phyloP scores from a whole-genome alignment of 345 rosid species.

The Lumnitzera littorea region DNA sequence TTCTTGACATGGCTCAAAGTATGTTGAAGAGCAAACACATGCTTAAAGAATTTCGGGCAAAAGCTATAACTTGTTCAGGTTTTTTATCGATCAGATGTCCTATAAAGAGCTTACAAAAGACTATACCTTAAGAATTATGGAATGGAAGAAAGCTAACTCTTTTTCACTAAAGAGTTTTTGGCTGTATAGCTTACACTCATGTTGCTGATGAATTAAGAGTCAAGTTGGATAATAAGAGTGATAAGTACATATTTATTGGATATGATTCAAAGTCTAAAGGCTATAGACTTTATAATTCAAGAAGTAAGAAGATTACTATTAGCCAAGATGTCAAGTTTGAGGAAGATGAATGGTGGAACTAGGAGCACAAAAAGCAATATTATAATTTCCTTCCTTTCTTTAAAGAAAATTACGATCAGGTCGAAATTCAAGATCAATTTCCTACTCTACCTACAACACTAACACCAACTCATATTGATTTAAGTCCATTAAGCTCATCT shows the following conservation, averaged over 20 bases:
- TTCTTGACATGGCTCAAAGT: constrained; percentile 6
- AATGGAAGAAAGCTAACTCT: too few species aligned
- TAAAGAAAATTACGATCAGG: too few species aligned
- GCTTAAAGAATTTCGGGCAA: not conserved
- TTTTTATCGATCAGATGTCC: constrained; percentile 1
- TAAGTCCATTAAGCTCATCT: too few species aligned
- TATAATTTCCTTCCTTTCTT: too few species aligned
- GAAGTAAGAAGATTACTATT: not conserved
- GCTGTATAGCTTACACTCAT: too few species aligned
- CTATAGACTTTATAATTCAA: not conserved
- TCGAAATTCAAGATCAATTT: too few species aligned
- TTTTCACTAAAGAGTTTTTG: too few species aligned
- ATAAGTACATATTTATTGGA: not conserved
- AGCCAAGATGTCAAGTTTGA: constrained; percentile 3
- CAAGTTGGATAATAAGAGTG: not conserved
- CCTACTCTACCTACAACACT: too few species aligned
- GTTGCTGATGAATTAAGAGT: not conserved
- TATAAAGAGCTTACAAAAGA: not conserved
- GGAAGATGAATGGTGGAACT: not conserved
- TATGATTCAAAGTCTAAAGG: not conserved
- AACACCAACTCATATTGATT: too few species aligned
- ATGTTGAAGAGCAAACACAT: constrained; percentile 1
- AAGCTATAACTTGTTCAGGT: not conserved
- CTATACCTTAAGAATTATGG: not conserved
- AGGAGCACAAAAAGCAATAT: too few species aligned